Evolutionary conservation across 352 stramenopile genomes (phyloP).

Genomic region (Blastocystis sp.): DNA sequence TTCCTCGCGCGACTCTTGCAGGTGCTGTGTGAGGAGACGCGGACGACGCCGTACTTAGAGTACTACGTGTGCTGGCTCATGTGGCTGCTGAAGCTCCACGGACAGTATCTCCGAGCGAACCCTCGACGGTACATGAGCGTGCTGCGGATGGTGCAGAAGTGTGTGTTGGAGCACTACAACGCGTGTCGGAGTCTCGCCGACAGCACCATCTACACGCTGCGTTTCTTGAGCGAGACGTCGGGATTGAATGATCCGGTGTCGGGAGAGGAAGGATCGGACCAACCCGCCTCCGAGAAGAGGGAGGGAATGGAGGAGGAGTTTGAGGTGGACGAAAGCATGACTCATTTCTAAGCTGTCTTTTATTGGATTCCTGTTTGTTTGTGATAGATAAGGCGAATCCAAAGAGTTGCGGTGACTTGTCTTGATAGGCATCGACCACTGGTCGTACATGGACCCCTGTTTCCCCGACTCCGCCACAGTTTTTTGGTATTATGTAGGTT

Average conservation of each 20-base stretch:
- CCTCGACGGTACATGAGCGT: constrained; percentile 69
- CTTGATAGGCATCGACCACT: background rate
- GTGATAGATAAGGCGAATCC: no score
- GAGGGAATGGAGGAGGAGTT: background rate
- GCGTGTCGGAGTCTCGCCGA: background rate
- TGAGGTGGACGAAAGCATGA: background rate
- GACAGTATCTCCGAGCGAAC: constrained; percentile 69
- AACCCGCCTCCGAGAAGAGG: no score
- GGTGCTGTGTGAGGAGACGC: constrained; percentile 79
- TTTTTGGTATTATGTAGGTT: background rate
- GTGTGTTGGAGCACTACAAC: constrained; percentile 68
- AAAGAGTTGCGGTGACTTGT: background rate
- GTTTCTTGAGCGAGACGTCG: background rate
- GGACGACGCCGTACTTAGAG: constrained; percentile 82
- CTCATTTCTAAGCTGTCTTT: background rate
- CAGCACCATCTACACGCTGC: background rate
- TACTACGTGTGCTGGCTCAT: constrained; percentile 90
- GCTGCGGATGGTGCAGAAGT: constrained; percentile 75
- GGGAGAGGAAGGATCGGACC: no score
- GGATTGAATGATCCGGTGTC: no score
- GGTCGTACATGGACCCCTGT: background rate
- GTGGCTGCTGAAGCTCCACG: constrained; percentile 81
- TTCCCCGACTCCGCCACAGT: background rate
- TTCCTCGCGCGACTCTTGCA: constrained; percentile 81
- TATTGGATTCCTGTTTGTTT: background rate